Base-by-base conservation (phyloP, 1,284 basidiomycete species). In the Tylopilus sp. region DNA sequence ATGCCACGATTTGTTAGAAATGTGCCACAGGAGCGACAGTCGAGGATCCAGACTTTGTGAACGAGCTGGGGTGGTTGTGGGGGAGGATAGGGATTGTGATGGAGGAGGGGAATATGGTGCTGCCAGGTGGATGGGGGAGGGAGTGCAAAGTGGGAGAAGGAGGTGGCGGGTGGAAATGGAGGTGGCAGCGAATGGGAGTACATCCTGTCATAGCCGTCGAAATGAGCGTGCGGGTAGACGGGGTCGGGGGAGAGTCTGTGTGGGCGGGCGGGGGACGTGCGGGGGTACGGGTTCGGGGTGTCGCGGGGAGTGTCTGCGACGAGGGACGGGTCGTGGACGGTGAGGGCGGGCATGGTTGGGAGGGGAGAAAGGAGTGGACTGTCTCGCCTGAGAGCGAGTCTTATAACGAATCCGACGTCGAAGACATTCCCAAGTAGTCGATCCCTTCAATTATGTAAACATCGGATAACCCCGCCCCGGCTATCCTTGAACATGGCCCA, bases 1-100 rank as follows among this genome's bases (percentile, higher is more conserved):
- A 93, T 92, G 45, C 86, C 90, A 19, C 91, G 81, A 68, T 93
- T 91, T 19, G 88, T 88, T 43, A 92, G 70, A 67, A 93, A 92
- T 42, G 76, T 81, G 32, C 78, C 77, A 67, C 90, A 93, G 19
- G 82, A 77, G 59, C 78, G 84, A 72, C 91, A 93, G 67, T 90
- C 85, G 50, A 93, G 72, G 29, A 90, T 81, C 80, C 88, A 92
- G 51, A 93, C 89, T 68, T 87, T 85, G 71, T 86, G 85, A 4
- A 77, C 69, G 49, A 80, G 65, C 39, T 69, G 70, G 2, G 74
- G 74, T 6, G 72, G 72, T 17, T 74, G 74, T 4, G 72, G 67
- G 8, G 73, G 69, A 19, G 74, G 73, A 61, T 76, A 77, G 20
- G 74, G 72, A 61, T 74, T 74, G 43, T 67, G 60, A 36, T 74